Percentiles rank a stretch among this genome's conserved stretches.
Evolutionary conservation across 2,329 filamentous ascomycete species (phyloP).

Genomic region (Fusarium sp.): DNA sequence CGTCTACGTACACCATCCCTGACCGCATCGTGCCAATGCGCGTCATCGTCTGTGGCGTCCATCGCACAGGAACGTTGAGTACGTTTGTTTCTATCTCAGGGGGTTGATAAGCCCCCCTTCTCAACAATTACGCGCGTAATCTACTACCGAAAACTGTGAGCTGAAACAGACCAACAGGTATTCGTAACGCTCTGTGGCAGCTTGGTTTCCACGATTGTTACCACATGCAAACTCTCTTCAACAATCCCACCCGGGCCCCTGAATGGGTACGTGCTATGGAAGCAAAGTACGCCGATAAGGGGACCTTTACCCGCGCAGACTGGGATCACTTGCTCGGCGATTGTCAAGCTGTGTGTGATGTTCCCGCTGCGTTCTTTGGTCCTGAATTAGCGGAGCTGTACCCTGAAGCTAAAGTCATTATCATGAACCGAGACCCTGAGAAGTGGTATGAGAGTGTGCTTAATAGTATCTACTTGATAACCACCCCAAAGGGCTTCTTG

Average conservation of each 20-base stretch:
- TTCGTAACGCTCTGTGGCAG: conserved; percentile 47
- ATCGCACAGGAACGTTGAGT: conserved; percentile 53
- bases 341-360: conserved; percentile 62
- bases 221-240: conserved; percentile 48
- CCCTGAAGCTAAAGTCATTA: conserved; percentile 51
- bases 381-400: conserved; percentile 48
- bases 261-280: conserved; percentile 48
- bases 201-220: conserved; percentile 51
- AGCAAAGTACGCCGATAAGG: conserved; percentile 46
- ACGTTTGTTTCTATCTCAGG: conserved; percentile 21
- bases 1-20: conserved; percentile 14
- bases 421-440: conserved; percentile 53
- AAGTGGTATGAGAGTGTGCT: conserved; percentile 46
- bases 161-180: conserved; percentile 41
- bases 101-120: background rate
- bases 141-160: background rate
- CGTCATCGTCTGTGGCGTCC: conserved; percentile 53
- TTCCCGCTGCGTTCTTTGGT: conserved; percentile 65
- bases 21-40: conserved; percentile 51
- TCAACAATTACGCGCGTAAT: background rate
- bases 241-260: conserved; percentile 38
- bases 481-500: conserved; percentile 26
- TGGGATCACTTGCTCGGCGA: conserved; percentile 58
- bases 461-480: conserved; percentile 46
- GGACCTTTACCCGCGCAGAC: conserved; percentile 49